These are phyloP conservation scores for Aspergillus ostianus DNA, from an alignment of 495 filamentous ascomycete genomes.

Conservation along the genomic window DNA sequence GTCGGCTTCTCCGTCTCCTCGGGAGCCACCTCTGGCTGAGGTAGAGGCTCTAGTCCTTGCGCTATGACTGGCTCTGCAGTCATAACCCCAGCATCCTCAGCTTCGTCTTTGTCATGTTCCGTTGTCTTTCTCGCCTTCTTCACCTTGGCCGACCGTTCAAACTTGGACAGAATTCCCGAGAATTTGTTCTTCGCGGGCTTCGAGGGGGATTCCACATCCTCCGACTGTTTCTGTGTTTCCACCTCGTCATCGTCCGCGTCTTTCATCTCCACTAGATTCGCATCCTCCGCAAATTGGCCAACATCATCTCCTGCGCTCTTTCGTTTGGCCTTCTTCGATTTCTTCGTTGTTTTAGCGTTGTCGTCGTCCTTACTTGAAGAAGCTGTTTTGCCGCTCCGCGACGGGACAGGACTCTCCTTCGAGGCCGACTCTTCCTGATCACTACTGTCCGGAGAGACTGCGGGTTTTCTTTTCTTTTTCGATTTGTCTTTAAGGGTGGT, in stretches of 20 bases:
- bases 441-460: constrained; percentile 16
- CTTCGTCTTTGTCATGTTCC: constrained; percentile 22
- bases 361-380: constrained; percentile 22
- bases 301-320: constrained; percentile 20
- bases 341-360: constrained; percentile 24
- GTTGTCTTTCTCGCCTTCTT: constrained; percentile 31
- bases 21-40: constrained; percentile 65
- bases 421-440: constrained; percentile 23
- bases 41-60: constrained; percentile 71
- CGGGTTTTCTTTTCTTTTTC: constrained; percentile 28
- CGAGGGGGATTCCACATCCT: constrained; percentile 7
- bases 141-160: constrained; percentile 40
- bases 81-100: constrained; percentile 20
- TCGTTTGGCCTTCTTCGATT: constrained; percentile 31
- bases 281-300: constrained; percentile 18
- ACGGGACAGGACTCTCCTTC: constrained; percentile 33
- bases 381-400: constrained; percentile 23
- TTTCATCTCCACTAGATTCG: constrained; percentile 19
- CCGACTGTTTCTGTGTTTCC: constrained; percentile 1
- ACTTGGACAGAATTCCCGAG: constrained; percentile 45
- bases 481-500: constrained; percentile 16
- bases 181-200: constrained; percentile 37
- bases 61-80: constrained; percentile 46
- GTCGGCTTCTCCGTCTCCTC: constrained; percentile 48
- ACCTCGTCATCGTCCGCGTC: constrained; percentile 6